Conservation (phyloP, 768 basidiomycete species). For the Calocybe indica region DNA sequence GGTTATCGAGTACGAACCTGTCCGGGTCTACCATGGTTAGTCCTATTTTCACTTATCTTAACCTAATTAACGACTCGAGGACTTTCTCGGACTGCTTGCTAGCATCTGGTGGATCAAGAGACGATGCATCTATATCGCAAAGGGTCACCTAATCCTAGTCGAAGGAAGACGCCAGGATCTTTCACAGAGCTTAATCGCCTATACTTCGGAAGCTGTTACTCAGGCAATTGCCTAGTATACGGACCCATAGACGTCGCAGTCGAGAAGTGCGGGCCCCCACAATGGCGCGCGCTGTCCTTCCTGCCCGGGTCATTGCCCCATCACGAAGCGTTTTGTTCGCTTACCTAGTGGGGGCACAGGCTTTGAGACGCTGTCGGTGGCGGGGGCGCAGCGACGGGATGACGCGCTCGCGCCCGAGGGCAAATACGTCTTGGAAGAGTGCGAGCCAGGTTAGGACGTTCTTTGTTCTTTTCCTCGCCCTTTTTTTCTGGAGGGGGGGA, state of each 20-base stretch:
- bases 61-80: constrained; percentile 8
- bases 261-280: constrained; percentile 71
- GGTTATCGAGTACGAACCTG: constrained; percentile 18
- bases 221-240: constrained; percentile 64
- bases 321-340: constrained; percentile 84
- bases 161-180: constrained; percentile 18
- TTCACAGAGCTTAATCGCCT: constrained; percentile 11
- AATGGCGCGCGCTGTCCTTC: constrained; percentile 86
- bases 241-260: constrained; percentile 82
- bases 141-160: constrained; percentile 18
- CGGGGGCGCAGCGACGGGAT: constrained; percentile 27
- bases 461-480: not conserved
- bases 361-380: constrained; percentile 53
- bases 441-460: constrained; percentile 55
- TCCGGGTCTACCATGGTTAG: constrained; percentile 16
- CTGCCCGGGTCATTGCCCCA: constrained; percentile 75
- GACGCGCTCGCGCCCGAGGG: constrained; percentile 25
- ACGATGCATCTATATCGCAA: constrained; percentile 16
- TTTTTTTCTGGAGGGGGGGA: not conserved
- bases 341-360: constrained; percentile 76
- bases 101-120: constrained; percentile 17
- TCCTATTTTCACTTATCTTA: constrained; percentile 9
- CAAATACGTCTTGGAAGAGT: constrained; percentile 62
- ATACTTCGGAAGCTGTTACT: constrained; percentile 23
- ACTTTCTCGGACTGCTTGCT: constrained; percentile 18